Base-by-base conservation (phyloP, 306 rosid genomes). In the Prunus fruticosa region DNA sequence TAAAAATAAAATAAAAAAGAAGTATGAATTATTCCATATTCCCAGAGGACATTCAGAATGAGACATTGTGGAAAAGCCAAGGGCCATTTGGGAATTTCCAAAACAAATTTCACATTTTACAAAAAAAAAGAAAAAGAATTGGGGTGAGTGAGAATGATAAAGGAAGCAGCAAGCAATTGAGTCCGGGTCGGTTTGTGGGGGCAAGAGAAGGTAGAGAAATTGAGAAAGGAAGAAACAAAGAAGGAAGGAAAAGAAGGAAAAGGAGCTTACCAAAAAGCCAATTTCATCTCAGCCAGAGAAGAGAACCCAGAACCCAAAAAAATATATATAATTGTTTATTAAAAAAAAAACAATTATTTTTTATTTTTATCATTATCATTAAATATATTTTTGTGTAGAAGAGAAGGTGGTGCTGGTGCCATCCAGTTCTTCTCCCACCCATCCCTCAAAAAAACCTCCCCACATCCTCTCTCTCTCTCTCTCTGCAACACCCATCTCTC, bases 381-480 rank as follows among this genome's bases (percentile, higher is more conserved):
- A 71, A 38, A 62, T 76, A 69, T 64, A 30, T 67, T 75, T 81
- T 78, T 80, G 76, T 52, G 87, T 75, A 76, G 83, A 85, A 65
- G 79, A 79, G 88, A 71, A 72, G 93, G 84, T 82, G 88, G 83
- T 84, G 84, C 64, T 74, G 84, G 88, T 76, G 73, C 83, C 79
- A 70, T 74, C 84, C 79, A 78, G 74, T 79, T 82, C 80, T 80
- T 77, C 82, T 71, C 78, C 74, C 77, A 66, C 78, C 83, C 78
- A 27, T 67, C 74, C 47, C 75, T 64, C 22, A 9, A 64, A 34
- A n/a, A 34, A 64, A 34, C 34, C 64, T 71, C 75, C 46, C 28
- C 73, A 23, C 23, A 60, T 54, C 70, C 67, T 38, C 46, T 49
- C 41, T 66, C 74, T 63, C 41, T 25, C 27, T 63, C 58, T 47